Base-by-base conservation (phyloP, 2,329 filamentous ascomycete genomes). In the Phoma sp. region DNA sequence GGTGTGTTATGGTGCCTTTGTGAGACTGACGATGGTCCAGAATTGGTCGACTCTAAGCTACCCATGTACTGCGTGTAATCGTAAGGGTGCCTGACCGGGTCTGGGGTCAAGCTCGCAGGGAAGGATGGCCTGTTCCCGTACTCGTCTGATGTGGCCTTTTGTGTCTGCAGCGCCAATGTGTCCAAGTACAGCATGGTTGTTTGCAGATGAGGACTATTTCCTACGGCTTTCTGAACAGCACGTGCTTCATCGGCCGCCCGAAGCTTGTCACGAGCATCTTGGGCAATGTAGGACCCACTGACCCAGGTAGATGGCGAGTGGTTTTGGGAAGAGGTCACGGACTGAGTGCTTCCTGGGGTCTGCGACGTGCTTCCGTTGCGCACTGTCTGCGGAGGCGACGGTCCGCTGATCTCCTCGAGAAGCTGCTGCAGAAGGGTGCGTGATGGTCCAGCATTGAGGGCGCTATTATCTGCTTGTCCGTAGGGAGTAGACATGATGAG, bases 401-500 rank as follows among this genome's bases (percentile, higher is more conserved):
- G 15, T 31, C 55, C 57, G 27, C 60, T 64, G 54, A 73, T 68
- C 33, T 72, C 68, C 17, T 70, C 61, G 15, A 73, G 61, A 6
- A 74, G 62, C 19, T 63, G 55, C 27, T 67, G 59, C 12, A 73
- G 62, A 15, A 69, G 51, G 4, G 65, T 66, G 9, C 55, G 43
- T 21, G 62, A 57, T 7, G 63, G 62, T 6, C 48, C 65, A 9
- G 49, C 19, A 24, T 51, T 59, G 13, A 43, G 31, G 35, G 51
- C 37, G n/a, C 36, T 35, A 21, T 27, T 38, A 39, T 51, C 57
- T 36, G 63, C 24, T 10, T 32, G 57, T n/a, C 46, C 55, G 8
- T 45, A 43, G 39, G 68, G 68, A 54, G 61, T 67, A 64, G 61
- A 39, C 70, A 74, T 73, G 54, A 41, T 55, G 50, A 59, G 45